These are phyloP conservation scores for Rhodotorula diobovata DNA, from an alignment of 768 basidiomycete species.

Conservation along the genomic window DNA sequence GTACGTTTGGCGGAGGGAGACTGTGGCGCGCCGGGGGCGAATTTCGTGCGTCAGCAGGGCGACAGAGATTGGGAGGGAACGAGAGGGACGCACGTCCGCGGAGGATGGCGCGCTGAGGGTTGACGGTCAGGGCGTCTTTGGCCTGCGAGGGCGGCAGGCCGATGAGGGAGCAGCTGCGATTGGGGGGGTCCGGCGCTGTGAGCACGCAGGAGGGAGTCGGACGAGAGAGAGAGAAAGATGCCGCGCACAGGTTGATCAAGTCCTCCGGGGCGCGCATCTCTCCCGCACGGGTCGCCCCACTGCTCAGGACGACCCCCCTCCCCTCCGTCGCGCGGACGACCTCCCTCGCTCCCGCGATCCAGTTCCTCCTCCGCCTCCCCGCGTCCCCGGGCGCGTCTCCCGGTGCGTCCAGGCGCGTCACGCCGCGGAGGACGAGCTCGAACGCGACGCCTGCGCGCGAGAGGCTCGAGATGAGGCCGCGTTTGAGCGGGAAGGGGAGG, in stretches of 20 bases:
- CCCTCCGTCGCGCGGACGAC: slow-evolving; percentile 75
- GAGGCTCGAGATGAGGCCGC: slow-evolving; percentile 74
- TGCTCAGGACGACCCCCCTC: slow-evolving; percentile 65
- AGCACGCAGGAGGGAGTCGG: background rate
- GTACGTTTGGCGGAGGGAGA: slow-evolving; percentile 36
- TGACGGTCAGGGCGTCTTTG: slow-evolving; percentile 32
- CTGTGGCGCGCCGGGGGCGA: background rate
- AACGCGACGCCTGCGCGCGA: slow-evolving; percentile 77
- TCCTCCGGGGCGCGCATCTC: slow-evolving; percentile 70
- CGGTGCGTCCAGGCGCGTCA: slow-evolving; percentile 20
- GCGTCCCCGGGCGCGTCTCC: slow-evolving; percentile 50
- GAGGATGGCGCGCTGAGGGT: slow-evolving; percentile 34
- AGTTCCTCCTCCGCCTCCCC: slow-evolving; percentile 53
- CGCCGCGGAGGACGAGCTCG: slow-evolving; percentile 56
- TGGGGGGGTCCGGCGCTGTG: too few species aligned
- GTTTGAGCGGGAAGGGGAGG: slow-evolving; percentile 73
- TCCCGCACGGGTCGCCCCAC: slow-evolving; percentile 59
- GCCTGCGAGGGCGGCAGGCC: slow-evolving; percentile 26
- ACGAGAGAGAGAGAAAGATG: background rate
- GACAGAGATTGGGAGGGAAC: background rate
- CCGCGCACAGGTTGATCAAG: slow-evolving; percentile 53
- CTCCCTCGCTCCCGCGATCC: slow-evolving; percentile 83
- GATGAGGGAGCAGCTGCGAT: slow-evolving; percentile 29
- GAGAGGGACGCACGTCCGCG: slow-evolving; percentile 29
- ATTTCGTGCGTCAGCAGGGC: background rate